Base-by-base conservation (phyloP, 1,284 basidiomycete genomes). In the Stygiomarasmius scandens region DNA sequence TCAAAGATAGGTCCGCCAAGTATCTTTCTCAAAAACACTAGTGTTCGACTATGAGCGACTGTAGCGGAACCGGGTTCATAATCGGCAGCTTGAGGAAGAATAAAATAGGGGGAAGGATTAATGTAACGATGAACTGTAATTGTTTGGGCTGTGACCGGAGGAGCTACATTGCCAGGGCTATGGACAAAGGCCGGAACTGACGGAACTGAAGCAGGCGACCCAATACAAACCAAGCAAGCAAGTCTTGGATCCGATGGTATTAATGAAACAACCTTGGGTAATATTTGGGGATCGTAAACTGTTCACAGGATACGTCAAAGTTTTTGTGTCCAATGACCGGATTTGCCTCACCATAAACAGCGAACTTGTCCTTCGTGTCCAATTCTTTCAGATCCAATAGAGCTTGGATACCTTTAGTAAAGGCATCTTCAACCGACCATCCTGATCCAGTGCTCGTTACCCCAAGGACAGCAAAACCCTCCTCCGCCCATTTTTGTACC, bases 401-500 rank as follows among this genome's bases (percentile, higher is more conserved):
- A 8, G 67, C 69, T 46, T 74, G 67, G 19, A 74, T 54, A 5
- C 67, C 69, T 47, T 62, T 66, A 49, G 64, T 67, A 49, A 77
- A 59, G 46, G 63, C 61, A 22, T 67, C 58, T n/a, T 65, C 52
- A 16, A 71, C 62, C 22, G 63, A 59, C 53, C 67, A 64, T 19
- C 61, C 59, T 2, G 59, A 58, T 8, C 63, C 48, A 10, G 23
- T 50, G 57, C 58, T 36, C 8, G 68, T 70, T 34, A 77, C 62
- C n/a, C 71, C 75, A n/a, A 74, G 70, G 1, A 80, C 78, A 16
- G 74, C 74, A 56, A 78, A 81, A 0, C 79, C 79, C 63, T 81
- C 78, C 60, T 80, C 78, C 12, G 78, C 78, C 78, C 78, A 80
- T 67, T 80, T 81, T 62, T 69, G 69, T 1, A 74, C 61, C n/a